Base-by-base conservation (phyloP, 2,329 filamentous ascomycete genomes). In the Ciborinia camelliae region DNA sequence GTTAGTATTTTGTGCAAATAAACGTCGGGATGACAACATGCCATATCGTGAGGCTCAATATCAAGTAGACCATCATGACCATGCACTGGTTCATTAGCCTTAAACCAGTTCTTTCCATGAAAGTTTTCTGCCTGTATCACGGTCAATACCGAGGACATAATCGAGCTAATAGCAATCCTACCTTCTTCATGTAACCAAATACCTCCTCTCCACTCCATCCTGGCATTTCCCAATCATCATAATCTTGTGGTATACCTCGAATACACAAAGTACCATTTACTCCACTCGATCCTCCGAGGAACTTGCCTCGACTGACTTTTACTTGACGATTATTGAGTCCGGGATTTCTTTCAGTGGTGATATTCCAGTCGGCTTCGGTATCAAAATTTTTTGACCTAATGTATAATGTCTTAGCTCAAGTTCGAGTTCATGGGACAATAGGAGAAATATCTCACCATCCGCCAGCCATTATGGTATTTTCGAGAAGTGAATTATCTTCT, bases 151-250 rank as follows among this genome's bases (percentile, higher is more conserved):
- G 6, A 4, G 8, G 26, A n/a, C 30, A 65, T 9, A 62, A 53
- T 28, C n/a, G 15, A 32, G 28, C 64, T 12, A 30, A 15, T 6
- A 2, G 23, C 53, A 10, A 9, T 43, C 65, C 45, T 48, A 82
- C 80, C 79, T 84, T 86, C 58, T 75, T 78, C 80, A 86, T 86
- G 62, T 81, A 84, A 15, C 73, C 75, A 66, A 83, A 86, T 68
- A 86, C 80, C 28, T 86, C 82, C 4, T 83, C 80, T 4, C 84
- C 83, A 63, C 77, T 81, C 84, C 84, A 84, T 3, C 81, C 84
- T 43, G 77, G 80, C 63, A 83, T 68, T 2, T 74, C 78, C 84
- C 84, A 86, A 65, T 86, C 82, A 72, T 86, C 82, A 26, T 81
- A 79, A 65, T 78, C 77, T 52, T 82, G 80, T 70, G 79, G 81